Conservation (phyloP, 2,329 filamentous ascomycete species). For the Xylariales sp. region DNA sequence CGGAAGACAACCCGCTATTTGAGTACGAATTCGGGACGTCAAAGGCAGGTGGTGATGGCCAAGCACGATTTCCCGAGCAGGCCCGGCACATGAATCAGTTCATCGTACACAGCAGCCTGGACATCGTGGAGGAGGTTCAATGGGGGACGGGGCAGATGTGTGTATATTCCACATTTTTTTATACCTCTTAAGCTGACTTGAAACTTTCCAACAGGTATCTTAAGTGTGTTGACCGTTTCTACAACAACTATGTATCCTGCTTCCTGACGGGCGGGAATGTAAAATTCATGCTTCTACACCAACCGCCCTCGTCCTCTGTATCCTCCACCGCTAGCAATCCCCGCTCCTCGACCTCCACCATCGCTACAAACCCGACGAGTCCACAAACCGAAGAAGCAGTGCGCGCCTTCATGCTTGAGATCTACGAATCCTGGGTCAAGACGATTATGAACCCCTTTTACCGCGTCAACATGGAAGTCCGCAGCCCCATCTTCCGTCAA, state of each 20-base stretch:
- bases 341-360: constrained; percentile 70
- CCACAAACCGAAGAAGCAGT: constrained; percentile 96
- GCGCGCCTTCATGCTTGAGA: constrained; percentile 91
- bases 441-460: constrained; percentile 98
- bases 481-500: constrained; percentile 85
- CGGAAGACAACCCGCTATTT: constrained; percentile 94
- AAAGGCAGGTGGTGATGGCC: constrained; percentile 93
- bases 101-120: constrained; percentile 91
- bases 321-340: constrained; percentile 53
- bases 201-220: constrained; percentile 70
- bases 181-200: constrained; percentile 8
- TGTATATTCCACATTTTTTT: constrained; percentile 17
- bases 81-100: constrained; percentile 97
- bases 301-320: constrained; percentile 85
- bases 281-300: constrained; percentile 93
- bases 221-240: constrained; percentile 96
- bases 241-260: constrained; percentile 93
- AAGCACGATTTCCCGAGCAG: constrained; percentile 87
- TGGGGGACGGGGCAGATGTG: constrained; percentile 90
- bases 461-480: constrained; percentile 82
- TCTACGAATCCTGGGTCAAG: constrained; percentile 98
- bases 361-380: constrained; percentile 85
- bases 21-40: constrained; percentile 97
- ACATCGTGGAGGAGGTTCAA: constrained; percentile 96
- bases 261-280: constrained; percentile 93